A percentile compares a stretch with the other conserved stretches of the same genome.
Conservation (phyloP, 768 basidiomycete genomes). For the Sporobolomyces pararoseus region DNA sequence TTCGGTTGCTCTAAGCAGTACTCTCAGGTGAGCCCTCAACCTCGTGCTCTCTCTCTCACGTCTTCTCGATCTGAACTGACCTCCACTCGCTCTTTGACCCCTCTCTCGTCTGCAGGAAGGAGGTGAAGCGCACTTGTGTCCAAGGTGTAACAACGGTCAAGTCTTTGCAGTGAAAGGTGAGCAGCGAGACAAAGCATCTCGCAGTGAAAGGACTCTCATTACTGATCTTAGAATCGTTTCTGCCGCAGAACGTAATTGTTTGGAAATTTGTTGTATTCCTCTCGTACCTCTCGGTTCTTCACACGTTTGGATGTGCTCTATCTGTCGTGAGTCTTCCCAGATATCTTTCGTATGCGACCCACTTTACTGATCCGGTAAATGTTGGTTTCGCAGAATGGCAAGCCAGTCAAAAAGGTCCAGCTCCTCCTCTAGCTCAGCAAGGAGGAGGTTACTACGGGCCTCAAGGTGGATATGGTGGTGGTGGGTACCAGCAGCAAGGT, state of each 20-base stretch:
- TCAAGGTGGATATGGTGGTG: constrained; percentile 7
- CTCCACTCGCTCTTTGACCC: neutral
- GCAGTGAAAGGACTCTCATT: neutral
- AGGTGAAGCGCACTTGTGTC: constrained; percentile 19
- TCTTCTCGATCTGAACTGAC: neutral
- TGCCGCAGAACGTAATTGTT: constrained; percentile 23
- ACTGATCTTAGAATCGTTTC: neutral
- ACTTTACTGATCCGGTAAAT: neutral
- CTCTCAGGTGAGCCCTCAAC: constrained; percentile 14
- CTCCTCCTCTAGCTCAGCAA: constrained; percentile 17
- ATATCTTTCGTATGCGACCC: too few species aligned
- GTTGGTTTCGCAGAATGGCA: constrained; percentile 20
- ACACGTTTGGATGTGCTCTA: constrained; percentile 33
- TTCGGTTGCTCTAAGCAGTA: constrained; percentile 26
- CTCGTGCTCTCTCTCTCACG: neutral
- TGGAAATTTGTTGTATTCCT: constrained; percentile 35
- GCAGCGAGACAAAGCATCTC: neutral
- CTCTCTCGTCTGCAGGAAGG: constrained; percentile 2
- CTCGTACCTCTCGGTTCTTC: constrained; percentile 24
- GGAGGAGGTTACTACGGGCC: constrained; percentile 4
- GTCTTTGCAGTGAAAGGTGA: constrained; percentile 19
- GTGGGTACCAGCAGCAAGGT: constrained; percentile 8
- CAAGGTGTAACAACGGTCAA: constrained; percentile 15
- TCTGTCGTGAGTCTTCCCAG: constrained; percentile 16
- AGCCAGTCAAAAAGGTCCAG: constrained; percentile 24